Percentiles rank a stretch among this genome's conserved stretches.
These are phyloP conservation scores for Cyberlindnera nakhonratchasimensis DNA, from an alignment of 805 yeast genomes.

Conservation along the genomic window DNA sequence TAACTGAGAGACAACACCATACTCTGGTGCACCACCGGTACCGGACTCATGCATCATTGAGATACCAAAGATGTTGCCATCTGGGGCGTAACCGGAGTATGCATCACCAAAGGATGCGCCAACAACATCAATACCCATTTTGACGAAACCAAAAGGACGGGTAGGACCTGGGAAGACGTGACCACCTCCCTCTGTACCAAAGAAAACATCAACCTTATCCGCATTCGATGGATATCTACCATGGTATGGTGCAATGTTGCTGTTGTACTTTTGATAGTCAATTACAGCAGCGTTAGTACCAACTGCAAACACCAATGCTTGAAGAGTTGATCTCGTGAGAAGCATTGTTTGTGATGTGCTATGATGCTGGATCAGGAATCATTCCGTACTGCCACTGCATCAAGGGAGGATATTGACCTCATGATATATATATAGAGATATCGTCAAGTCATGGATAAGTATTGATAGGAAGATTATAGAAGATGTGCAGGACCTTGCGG, in stretches of 20 bases:
- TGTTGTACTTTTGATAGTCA: not conserved
- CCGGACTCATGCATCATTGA: constrained; percentile 40
- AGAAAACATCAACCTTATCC: constrained; percentile 32
- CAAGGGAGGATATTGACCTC: no score
- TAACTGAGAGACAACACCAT: constrained; percentile 34
- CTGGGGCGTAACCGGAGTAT: constrained; percentile 34
- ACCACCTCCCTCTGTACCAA: constrained; percentile 35
- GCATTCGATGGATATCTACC: not conserved
- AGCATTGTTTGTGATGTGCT: no score
- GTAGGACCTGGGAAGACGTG: constrained; percentile 36
- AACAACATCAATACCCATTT: constrained; percentile 34
- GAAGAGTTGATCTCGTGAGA: not conserved
- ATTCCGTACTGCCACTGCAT: no score
- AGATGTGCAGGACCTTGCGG: no score
- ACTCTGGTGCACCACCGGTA: constrained; percentile 38
- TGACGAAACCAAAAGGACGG: constrained; percentile 38
- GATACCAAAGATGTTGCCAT: constrained; percentile 32
- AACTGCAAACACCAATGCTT: not conserved
- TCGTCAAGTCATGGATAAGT: no score
- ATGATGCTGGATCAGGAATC: no score
- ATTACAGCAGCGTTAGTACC: not conserved
- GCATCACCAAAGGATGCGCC: constrained; percentile 28
- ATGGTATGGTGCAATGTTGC: not conserved
- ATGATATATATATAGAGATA: no score
- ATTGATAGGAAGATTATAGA: no score